Base-by-base conservation (phyloP, 1,284 basidiomycete species). In the Boletus mariae region DNA sequence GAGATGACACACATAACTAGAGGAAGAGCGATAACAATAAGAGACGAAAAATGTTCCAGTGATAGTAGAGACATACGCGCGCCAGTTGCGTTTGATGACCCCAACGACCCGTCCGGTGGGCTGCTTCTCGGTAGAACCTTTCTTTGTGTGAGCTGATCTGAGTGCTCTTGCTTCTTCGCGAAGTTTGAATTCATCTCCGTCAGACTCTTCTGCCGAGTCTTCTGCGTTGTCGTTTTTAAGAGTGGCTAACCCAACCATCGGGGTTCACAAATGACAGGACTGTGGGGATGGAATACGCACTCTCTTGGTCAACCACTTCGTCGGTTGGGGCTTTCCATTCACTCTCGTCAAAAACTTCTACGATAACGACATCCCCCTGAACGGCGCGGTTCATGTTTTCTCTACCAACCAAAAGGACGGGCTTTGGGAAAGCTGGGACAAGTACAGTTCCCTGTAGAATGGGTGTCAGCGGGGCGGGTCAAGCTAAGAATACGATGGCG, bases 371-470 rank as follows among this genome's bases (percentile, higher is more conserved):
- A 65, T 99, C 97, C 1, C 97, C 95, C 52, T 98, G 85, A 4
- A 98, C 90, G 0, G 94, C 85, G 26, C 97, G 84, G 68, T 99
- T 99, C 91, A 98, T 98, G 54, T 92, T 85, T 70, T 96, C 87
- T 28, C 94, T 79, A 0, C 96, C 95, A 20, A 93, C 80, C 2
- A 99, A 77, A 8, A 99, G 76, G 10, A 99, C 79, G 0, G 93
- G 87, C 63, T 90, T 93, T 15, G 77, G 74, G 59, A 91, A 88
- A 0, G 79, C 80, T 1, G 85, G 80, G 0, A 89, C 86, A 5
- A 82, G 79, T 15, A 98, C 94, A 44, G 80, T 90, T 2, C 93
- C 96, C 85, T 93, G 53, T 13, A 34, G 20, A 7, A 41, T 17
- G 20, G 6, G 9, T 13, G 6, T 20, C 23, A 23, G 37, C 23